Base-by-base conservation (phyloP, 2,329 filamentous ascomycete species). In the Penicillium sclerotiorum region DNA sequence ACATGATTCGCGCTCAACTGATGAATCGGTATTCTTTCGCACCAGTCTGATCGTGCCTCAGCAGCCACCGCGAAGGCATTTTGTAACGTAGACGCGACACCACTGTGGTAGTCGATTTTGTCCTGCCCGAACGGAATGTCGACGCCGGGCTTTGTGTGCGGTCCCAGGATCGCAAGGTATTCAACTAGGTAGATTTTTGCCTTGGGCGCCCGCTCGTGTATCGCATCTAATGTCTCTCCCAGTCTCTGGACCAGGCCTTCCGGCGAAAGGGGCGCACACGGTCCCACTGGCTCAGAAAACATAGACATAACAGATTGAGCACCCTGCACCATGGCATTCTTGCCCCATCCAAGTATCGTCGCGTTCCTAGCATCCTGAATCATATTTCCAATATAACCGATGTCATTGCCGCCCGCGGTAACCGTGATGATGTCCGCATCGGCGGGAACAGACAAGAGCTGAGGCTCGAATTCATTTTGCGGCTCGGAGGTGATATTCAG, bases 301-400 rank as follows among this genome's bases (percentile, higher is more conserved):
- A 47, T 17, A 13, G 45, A 41, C 13, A 13, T 17, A 21, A 41
- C 6, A 1, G 37, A 28, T 9, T 27, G 33, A 5, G 38, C 21
- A n/a, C 18, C 37, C 4, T 17, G 25, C 8, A 41, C 6, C 18
- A 44, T 2, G 17, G 15, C 12, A 15, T 20, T 39, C 5, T 23
- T 15, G 3, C 18, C 18, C 18, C 15, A 38, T 3, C 47, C 33
- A 13, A 25, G 17, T 3, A 39, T 27, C 23, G 42, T 45, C 1
- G 40, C 43, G 8, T 25, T 22, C n/a, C 33, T 48, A 32, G 49
- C 47, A 25, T 57, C 55, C 11, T 37, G 43, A 0, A 57, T 48
- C 42, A 57, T 55, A 32, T 48, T 43, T 9, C 52, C 52, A 12
- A 57, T 57, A 22, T 57, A 57, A n/a, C 49, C 49, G 25, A 57